Base-by-base conservation (phyloP, 2,329 filamentous ascomycete genomes). In the Cercospora sp. region DNA sequence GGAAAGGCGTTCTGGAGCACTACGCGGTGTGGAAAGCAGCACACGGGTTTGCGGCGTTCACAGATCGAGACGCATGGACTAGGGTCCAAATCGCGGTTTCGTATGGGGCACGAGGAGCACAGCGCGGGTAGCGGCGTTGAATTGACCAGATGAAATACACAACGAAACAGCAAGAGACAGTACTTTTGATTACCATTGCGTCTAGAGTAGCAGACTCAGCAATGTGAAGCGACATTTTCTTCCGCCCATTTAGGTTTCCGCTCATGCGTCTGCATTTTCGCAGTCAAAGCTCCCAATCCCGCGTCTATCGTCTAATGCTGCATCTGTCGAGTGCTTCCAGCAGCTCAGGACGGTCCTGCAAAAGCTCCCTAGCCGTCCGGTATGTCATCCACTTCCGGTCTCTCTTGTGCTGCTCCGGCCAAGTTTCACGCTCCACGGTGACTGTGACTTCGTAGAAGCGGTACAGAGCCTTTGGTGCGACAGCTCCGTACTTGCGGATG, bases 351-450 rank as follows among this genome's bases (percentile, higher is more conserved):
- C 95, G 87, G 69, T 88, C 86, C 73, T 88, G 86, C 75, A 99
- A 83, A 60, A 90, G 89, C 73, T 91, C 88, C 72, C 88, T 88
- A n/a, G 95, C 95, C 79, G 96, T 88, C 61, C 86, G 82, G 79
- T 92, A 97, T 62, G 89, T 90, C 80, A 97, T 93, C 95, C 95
- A 99, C 79, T 91, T 88, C 69, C 95, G 89, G 79, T 90, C 90
- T 76, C 95, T 88, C 85, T 97, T 98, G 81, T 97, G 89, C 83
- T 87, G 91, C 84, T 99, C 95, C 1, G 95, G 95, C 95, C 95
- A 99, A 67, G 94, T 88, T 16, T 85, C 84, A 80, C 95, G 91
- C 82, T 97, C 92, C 76, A 89, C 90, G 71, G 91, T 88, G 69
- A 99, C 95, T n/a, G 88, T 91, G 71, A 90, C 94, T 81, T 98